A percentile compares a stretch with the other conserved stretches of the same genome.
These are phyloP conservation scores for Bruguiera gymnorhiza DNA, from an alignment of 345 rosid species.

Conservation along the genomic window DNA sequence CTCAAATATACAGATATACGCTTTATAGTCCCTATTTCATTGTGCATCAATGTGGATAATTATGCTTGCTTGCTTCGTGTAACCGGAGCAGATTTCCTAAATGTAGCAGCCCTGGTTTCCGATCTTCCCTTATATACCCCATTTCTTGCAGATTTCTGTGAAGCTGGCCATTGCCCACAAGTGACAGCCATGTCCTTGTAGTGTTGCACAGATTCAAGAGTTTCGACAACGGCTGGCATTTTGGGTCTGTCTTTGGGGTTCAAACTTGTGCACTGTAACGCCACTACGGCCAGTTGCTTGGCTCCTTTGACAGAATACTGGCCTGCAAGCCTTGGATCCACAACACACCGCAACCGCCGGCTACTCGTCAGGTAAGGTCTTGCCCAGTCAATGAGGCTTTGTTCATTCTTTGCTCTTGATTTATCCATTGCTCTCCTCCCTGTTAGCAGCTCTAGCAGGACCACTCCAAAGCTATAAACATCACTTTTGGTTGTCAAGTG, in stretches of 20 bases:
- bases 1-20: no score
- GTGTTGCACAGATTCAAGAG: conserved; percentile 54
- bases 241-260: conserved; percentile 89
- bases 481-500: conserved; percentile 89
- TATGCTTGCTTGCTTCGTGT: conserved; percentile 26
- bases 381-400: conserved; percentile 77
- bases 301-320: conserved; percentile 92
- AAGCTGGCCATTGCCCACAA: conserved; percentile 62
- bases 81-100: conserved; percentile 45
- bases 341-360: conserved; percentile 58
- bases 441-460: conserved; percentile 71
- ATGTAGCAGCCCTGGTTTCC: conserved; percentile 26
- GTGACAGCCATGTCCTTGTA: conserved; percentile 79
- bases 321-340: conserved; percentile 74
- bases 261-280: conserved; percentile 64
- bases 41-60: neutral
- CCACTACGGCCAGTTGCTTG: conserved; percentile 60
- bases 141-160: conserved; percentile 30
- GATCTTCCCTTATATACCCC: conserved; percentile 35
- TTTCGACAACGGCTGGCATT: conserved; percentile 61
- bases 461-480: conserved; percentile 88
- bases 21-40: no score
- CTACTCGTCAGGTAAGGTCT: conserved; percentile 71
- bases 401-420: conserved; percentile 62
- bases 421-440: conserved; percentile 84